phyloP scores from a whole-genome alignment of 2,329 filamentous ascomycete genomes.

The Xylariales sp. region DNA sequence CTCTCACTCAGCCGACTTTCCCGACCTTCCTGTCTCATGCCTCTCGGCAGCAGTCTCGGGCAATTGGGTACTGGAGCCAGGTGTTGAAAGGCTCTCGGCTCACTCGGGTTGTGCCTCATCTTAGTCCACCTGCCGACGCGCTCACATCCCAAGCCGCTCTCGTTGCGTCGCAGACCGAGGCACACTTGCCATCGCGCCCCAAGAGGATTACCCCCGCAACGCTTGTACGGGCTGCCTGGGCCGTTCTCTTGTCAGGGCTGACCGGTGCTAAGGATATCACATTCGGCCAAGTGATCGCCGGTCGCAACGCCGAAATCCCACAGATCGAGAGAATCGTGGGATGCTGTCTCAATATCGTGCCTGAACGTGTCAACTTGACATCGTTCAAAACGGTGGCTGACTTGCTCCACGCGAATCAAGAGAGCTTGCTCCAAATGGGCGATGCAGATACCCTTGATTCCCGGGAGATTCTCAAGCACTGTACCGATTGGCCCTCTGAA shows the following conservation, averaged over 20 bases:
- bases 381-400: conserved; percentile 8
- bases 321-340: conserved; percentile 20
- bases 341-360: conserved; percentile 24
- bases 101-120: conserved; percentile 13
- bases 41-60: conserved; percentile 11
- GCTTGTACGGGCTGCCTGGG: conserved; percentile 16
- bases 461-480: conserved; percentile 14
- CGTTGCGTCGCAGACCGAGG: conserved; percentile 6
- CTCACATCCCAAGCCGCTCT: neutral
- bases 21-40: conserved; percentile 12
- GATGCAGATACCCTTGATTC: conserved; percentile 22
- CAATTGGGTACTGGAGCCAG: conserved; percentile 15
- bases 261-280: conserved; percentile 11
- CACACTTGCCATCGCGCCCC: conserved; percentile 11
- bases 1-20: conserved; percentile 11
- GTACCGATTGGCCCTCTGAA: conserved; percentile 24
- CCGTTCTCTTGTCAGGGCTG: conserved; percentile 6
- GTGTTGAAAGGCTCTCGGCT: conserved; percentile 16
- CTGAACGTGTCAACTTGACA: conserved; percentile 18
- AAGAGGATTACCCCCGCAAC: conserved; percentile 23
- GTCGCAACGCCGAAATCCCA: conserved; percentile 20
- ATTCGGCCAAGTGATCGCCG: conserved; percentile 22
- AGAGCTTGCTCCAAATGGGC: conserved; percentile 12
- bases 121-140: neutral
- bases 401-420: conserved; percentile 14